A percentile compares a stretch with the other conserved stretches of the same genome.
These are phyloP conservation scores for Myxozyma geophila DNA, from an alignment of 805 yeast species.

Conservation along the genomic window DNA sequence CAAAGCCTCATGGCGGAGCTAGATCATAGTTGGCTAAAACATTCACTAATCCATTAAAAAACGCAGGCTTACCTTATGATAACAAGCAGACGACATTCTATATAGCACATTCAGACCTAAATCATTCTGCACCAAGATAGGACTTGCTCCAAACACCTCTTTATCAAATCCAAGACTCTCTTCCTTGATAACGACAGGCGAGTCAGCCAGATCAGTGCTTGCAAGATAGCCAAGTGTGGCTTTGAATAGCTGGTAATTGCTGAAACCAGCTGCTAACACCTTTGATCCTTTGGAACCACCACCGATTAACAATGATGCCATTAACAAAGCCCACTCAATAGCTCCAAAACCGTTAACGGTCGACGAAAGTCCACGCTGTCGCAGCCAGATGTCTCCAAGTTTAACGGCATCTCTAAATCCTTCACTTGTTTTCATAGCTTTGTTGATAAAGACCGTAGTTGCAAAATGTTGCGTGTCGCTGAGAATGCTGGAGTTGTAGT, in stretches of 20 bases:
- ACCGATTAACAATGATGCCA: slow-evolving; percentile 82
- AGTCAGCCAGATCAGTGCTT: slow-evolving; percentile 64
- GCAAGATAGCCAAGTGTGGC: slow-evolving; percentile 84
- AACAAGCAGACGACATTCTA: slow-evolving; percentile 25
- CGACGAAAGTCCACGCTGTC: slow-evolving; percentile 80
- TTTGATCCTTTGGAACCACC: slow-evolving; percentile 67
- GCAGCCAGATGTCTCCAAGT: slow-evolving; percentile 86
- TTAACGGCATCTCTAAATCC: slow-evolving; percentile 86
- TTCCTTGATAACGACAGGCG: slow-evolving; percentile 23
- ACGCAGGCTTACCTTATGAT: slow-evolving; percentile 1
- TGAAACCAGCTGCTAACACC: slow-evolving; percentile 81
- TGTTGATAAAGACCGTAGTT: slow-evolving; percentile 75
- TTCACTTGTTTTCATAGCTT: slow-evolving; percentile 73
- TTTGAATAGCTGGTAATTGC: slow-evolving; percentile 90
- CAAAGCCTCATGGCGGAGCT: slow-evolving; percentile 66
- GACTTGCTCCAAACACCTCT: slow-evolving; percentile 12
- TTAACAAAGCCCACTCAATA: slow-evolving; percentile 80
- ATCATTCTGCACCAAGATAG: slow-evolving; percentile 25
- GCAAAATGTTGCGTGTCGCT: slow-evolving; percentile 70
- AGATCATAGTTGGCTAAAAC: slow-evolving; percentile 27
- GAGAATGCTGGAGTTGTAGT: slow-evolving; percentile 80
- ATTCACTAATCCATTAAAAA: neutral
- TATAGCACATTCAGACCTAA: slow-evolving; percentile 23
- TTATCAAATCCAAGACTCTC: slow-evolving; percentile 6
- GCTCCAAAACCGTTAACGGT: slow-evolving; percentile 86